These are phyloP conservation scores for Tilletia caries DNA, from an alignment of 1,284 basidiomycete genomes.

Conservation along the genomic window DNA sequence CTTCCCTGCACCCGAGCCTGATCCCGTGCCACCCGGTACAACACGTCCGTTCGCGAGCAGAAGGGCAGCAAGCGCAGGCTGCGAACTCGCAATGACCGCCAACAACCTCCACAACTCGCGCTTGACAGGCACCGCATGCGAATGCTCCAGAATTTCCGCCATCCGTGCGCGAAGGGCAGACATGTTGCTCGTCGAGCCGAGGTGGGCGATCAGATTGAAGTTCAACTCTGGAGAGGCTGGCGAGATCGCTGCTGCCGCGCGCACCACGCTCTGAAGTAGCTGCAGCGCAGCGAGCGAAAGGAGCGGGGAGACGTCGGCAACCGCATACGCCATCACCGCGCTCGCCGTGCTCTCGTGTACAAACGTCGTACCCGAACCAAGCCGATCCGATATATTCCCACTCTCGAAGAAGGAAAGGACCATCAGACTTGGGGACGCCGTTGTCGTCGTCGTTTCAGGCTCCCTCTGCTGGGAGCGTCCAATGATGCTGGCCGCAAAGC, in stretches of 20 bases:
- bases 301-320: neutral
- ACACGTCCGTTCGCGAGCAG: neutral
- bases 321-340: conserved; percentile 1
- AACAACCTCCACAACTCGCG: conserved; percentile 3
- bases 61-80: neutral
- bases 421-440: neutral
- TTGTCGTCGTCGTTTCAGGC: too few species aligned
- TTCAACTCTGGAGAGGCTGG: neutral
- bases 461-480: neutral
- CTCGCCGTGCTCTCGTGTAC: conserved; percentile 9
- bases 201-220: neutral
- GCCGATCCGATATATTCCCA: neutral
- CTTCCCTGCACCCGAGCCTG: too few species aligned
- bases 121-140: neutral
- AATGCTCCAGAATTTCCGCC: neutral
- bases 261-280: neutral
- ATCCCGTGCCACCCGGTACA: neutral
- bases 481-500: neutral
- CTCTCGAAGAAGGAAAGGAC: conserved; percentile 2
- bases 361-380: neutral
- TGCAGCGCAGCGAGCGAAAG: neutral
- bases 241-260: neutral
- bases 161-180: neutral
- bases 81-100: conserved; percentile 1
- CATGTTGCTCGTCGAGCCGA: conserved; percentile 1